Percentiles rank a stretch among this genome's conserved stretches.
Conservation (phyloP, 2,329 filamentous ascomycete genomes). For the Onygena corvina region DNA sequence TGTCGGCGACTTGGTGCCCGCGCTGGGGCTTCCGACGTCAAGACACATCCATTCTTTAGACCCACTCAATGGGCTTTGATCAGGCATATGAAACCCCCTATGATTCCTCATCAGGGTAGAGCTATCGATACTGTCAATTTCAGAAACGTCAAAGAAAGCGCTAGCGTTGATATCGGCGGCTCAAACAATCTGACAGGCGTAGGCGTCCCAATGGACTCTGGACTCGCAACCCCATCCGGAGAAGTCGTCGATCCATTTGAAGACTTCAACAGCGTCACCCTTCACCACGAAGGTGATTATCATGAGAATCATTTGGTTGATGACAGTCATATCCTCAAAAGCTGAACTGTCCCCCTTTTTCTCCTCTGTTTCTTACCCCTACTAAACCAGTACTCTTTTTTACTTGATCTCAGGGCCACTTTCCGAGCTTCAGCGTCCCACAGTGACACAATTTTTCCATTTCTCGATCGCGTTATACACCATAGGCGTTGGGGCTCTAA, state of each 20-base stretch:
- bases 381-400: neutral
- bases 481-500: neutral
- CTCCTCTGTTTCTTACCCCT: neutral
- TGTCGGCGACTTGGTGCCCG: conserved; percentile 83
- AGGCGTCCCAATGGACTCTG: conserved; percentile 76
- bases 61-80: conserved; percentile 94
- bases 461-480: neutral
- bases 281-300: conserved; percentile 91
- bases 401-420: neutral
- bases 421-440: neutral
- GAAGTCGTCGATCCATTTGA: conserved; percentile 86
- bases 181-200: conserved; percentile 19
- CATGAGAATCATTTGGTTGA: conserved; percentile 19
- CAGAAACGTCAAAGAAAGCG: conserved; percentile 92
- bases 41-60: conserved; percentile 89
- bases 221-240: conserved; percentile 68
- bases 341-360: conserved; percentile 15
- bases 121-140: conserved; percentile 95
- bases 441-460: neutral
- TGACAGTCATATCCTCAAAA: conserved; percentile 16
- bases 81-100: conserved; percentile 94
- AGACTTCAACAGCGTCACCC: conserved; percentile 95
- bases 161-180: conserved; percentile 62
- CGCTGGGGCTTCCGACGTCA: conserved; percentile 92
- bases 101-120: conserved; percentile 80